Evolutionary conservation across 768 basidiomycete species (phyloP).

Genomic region (Cystoderma amianthinum): DNA sequence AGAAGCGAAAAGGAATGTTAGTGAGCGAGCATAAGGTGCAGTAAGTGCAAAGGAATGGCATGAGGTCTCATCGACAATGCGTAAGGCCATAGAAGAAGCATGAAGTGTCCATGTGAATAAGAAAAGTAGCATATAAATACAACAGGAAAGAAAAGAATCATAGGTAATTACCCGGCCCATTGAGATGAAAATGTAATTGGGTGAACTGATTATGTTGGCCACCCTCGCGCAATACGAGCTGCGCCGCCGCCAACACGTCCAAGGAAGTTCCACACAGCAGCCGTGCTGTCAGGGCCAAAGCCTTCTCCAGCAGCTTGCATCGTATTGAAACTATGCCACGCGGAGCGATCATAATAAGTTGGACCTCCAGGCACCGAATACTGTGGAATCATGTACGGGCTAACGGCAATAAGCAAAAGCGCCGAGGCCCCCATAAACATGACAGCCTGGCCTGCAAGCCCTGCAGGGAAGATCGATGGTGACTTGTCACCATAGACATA

Average conservation of each 20-base stretch:
- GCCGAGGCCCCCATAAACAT: slow-evolving; percentile 60
- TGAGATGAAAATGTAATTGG: slow-evolving; percentile 6
- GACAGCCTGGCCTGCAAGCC: slow-evolving; percentile 37
- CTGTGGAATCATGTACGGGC: slow-evolving; percentile 54
- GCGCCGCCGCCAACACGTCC: slow-evolving; percentile 71
- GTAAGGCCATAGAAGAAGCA: slow-evolving; percentile 1
- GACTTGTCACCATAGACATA: slow-evolving; percentile 44
- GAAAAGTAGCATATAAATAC: slow-evolving; percentile 4
- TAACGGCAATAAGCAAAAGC: slow-evolving; percentile 52
- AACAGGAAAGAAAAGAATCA: slow-evolving; percentile 7
- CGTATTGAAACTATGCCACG: slow-evolving; percentile 75
- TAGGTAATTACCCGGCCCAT: slow-evolving; percentile 7
- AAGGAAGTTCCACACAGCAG: slow-evolving; percentile 62
- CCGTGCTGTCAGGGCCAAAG: slow-evolving; percentile 50
- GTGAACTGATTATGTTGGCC: slow-evolving; percentile 56
- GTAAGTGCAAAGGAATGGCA: slow-evolving; percentile 5
- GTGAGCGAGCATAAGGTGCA: slow-evolving; percentile 5
- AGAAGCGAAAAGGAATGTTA: slow-evolving; percentile 6
- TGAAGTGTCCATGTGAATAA: slow-evolving; percentile 6
- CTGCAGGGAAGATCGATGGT: slow-evolving; percentile 19
- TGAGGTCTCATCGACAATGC: not conserved
- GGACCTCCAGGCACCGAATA: slow-evolving; percentile 56
- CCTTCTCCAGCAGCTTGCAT: slow-evolving; percentile 69
- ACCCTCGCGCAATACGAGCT: slow-evolving; percentile 68
- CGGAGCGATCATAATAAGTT: slow-evolving; percentile 69